A percentile compares a stretch with the other conserved stretches of the same genome.
phyloP scores from a whole-genome alignment of 441 rosid genomes.

The Pelargonium cotyledonis region DNA sequence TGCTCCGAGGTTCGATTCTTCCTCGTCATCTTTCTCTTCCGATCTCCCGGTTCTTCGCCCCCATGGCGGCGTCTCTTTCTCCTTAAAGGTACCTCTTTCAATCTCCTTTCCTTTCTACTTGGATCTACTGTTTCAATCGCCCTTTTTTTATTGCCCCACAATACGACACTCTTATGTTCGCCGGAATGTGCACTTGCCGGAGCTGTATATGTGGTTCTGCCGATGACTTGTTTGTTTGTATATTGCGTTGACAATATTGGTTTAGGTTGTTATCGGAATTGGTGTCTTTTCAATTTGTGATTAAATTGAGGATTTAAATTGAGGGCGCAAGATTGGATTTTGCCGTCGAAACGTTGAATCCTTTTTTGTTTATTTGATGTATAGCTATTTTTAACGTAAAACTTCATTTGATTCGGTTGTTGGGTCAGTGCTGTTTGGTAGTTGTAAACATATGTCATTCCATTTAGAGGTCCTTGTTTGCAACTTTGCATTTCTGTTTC shows the following conservation, averaged over 20 bases:
- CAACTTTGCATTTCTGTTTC: neutral
- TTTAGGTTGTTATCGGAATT: neutral
- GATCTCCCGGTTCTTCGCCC: slow-evolving; percentile 73
- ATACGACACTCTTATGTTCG: no score
- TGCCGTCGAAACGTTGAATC: no score
- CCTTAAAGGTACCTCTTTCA: slow-evolving; percentile 30
- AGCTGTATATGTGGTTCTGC: neutral
- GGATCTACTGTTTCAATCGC: neutral
- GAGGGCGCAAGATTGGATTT: no score
- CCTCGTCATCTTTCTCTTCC: slow-evolving; percentile 43
- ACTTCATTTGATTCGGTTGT: neutral
- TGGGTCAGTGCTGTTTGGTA: neutral
- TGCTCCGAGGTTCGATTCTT: slow-evolving; percentile 42
- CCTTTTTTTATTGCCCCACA: neutral
- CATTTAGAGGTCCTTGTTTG: no score
- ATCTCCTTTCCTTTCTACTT: neutral
- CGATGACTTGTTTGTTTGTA: neutral
- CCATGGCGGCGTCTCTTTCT: slow-evolving; percentile 43
- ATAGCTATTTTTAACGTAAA: neutral
- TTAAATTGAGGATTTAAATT: no score
- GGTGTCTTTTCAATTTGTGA: neutral
- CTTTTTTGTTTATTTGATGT: neutral
- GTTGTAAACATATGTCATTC: no score
- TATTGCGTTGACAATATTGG: neutral
- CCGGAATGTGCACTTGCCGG: neutral